Conservation (phyloP, 352 stramenopile genomes). For the Saprolegnia parasitica region DNA sequence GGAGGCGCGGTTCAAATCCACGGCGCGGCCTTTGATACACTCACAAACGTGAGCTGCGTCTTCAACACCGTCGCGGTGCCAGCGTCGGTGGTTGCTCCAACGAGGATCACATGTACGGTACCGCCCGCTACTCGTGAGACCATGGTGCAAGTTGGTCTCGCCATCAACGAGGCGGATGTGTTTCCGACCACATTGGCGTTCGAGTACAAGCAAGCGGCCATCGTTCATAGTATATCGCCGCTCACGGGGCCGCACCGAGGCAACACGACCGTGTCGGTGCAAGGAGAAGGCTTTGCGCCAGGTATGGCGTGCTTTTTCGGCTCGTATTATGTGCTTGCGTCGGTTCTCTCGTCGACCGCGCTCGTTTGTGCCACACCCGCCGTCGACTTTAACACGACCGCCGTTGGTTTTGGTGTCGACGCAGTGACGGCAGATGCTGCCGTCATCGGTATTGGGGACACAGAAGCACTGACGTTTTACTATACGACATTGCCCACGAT, state of each 20-base stretch:
- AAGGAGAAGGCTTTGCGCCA: constrained; percentile 33
- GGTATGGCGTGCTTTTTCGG: constrained; percentile 32
- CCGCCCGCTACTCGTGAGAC: constrained; percentile 10
- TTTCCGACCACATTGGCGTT: background rate
- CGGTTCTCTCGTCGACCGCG: constrained; percentile 20
- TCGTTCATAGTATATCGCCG: constrained; percentile 30
- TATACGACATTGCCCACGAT: constrained; percentile 39
- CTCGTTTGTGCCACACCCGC: constrained; percentile 31
- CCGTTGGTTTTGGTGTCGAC: constrained; percentile 14
- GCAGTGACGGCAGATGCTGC: constrained; percentile 25
- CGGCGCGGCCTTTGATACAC: constrained; percentile 28
- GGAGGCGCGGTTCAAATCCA: constrained; percentile 22
- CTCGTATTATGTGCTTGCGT: constrained; percentile 12
- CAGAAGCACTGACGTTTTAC: constrained; percentile 34
- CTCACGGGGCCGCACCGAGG: constrained; percentile 23
- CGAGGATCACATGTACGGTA: constrained; percentile 21
- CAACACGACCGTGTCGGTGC: constrained; percentile 29
- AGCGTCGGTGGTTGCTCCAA: constrained; percentile 27
- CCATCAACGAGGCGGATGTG: constrained; percentile 31
- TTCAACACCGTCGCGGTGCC: constrained; percentile 30
- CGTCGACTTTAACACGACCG: background rate
- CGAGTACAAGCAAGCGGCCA: background rate
- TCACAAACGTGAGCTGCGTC: constrained; percentile 30
- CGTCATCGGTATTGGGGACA: background rate
- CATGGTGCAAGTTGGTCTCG: constrained; percentile 30